Percentiles rank a stretch among this genome's conserved stretches.
Evolutionary conservation across 495 filamentous ascomycete genomes (phyloP).

Genomic region (Trichoderma asperelloides): DNA sequence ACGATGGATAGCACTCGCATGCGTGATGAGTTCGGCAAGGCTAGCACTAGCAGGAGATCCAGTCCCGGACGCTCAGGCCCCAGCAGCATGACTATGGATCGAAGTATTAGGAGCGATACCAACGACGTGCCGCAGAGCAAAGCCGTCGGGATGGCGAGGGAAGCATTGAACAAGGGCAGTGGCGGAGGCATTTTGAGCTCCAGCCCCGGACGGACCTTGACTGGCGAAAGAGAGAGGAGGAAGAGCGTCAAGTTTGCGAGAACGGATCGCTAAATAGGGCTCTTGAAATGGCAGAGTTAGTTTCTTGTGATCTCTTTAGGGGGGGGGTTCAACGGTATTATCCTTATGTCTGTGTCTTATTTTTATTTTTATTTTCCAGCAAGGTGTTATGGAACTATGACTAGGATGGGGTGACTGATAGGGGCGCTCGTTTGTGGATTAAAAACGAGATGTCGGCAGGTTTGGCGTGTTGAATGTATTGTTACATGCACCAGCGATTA

Average conservation of each 20-base stretch:
- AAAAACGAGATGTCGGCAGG: not conserved
- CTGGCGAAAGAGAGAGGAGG: conserved; percentile 35
- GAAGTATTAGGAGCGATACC: conserved; percentile 21
- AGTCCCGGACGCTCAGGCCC: not conserved
- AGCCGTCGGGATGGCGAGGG: conserved; percentile 44
- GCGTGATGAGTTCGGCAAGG: conserved; percentile 11
- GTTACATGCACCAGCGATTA: not conserved
- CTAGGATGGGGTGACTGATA: not conserved
- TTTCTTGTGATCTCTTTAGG: not conserved
- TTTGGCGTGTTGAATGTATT: not conserved
- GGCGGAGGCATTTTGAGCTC: conserved; percentile 30
- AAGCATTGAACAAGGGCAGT: conserved; percentile 24
- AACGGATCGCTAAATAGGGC: conserved; percentile 9
- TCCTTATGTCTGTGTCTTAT: not conserved
- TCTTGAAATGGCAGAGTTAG: not conserved
- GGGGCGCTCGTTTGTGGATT: no score
- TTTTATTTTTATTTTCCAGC: not conserved
- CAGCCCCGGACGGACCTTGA: conserved; percentile 27
- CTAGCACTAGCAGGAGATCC: conserved; percentile 11
- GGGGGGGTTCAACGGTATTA: not conserved
- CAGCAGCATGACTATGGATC: not conserved
- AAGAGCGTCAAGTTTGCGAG: conserved; percentile 48
- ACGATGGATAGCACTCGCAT: conserved; percentile 10
- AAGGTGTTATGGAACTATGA: not conserved
- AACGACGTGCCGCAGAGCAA: conserved; percentile 41